Base-by-base conservation (phyloP, 257 asterid species). In the Petunia secreta region DNA sequence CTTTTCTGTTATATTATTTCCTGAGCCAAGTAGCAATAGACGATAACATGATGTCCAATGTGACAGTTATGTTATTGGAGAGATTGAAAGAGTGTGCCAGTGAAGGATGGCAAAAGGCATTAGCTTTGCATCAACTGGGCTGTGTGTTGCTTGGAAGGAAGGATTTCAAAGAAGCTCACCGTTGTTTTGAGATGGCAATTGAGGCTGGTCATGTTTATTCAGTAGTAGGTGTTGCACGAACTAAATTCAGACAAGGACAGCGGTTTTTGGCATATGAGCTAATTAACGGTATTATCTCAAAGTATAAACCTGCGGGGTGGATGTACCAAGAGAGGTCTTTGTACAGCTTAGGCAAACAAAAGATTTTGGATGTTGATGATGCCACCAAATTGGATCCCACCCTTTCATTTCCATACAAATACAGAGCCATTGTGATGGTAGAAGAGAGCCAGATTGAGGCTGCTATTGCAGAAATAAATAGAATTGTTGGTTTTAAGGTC, bases 321-420 rank as follows among this genome's bases (percentile, higher is more conserved):
- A 88, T 88, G 89, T 88, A 84, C 75, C 91, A 88, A 80, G 91
- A 88, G 78, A 75, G 88, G 74, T 86, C 89, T 63, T 83, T 88
- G 75, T 86, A 79, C 85, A 86, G 82, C 82, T 75, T 80, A 79
- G 89, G 89, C 39, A 86, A 79, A 41, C 81, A 86, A 79, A 88
- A 81, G 85, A 77, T 86, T 53, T 57, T 37, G 43, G 89, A 88
- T 86, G 81, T 88, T 77, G 63, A 88, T 46, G 87, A 83, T 25
- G 89, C 89, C 79, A 88, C 89, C 69, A 86, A 58, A 83, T 85
- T 83, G 84, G 89, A 88, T 82, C 89, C 91, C 34, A 74, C 89
- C 8, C 91, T 88, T 84, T 5, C 82, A 44, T 88, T 86, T 81
- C 89, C 91, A 1, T 88, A 88, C 59, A 84, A 86, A 75, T 88